Evolutionary conservation across 176 grass and related monocot genomes (phyloP), one percentile per base, ranked within the genome.

Genomic region (Themeda triandra): DNA sequence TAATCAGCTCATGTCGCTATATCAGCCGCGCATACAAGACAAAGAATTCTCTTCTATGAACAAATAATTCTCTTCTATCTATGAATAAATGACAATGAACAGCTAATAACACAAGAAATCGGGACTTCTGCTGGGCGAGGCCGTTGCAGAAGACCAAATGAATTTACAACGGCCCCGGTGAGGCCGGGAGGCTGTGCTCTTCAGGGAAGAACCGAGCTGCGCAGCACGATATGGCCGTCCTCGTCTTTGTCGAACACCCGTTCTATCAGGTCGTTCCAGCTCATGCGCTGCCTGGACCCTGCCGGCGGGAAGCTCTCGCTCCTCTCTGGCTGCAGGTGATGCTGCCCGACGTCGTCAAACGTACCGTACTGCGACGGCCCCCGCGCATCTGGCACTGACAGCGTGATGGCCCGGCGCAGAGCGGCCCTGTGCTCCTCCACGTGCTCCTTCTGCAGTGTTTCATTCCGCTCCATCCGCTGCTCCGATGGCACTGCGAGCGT

Each of bases 381-480:
- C 60, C 84, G 45, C 1, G 74, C 77, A 71, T 97, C 93, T 1
- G 91, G 93, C 36, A 98, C 91, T 2, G 93, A 90, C 71, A 94
- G 77, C 1, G 93, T 95, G 41, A 93, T 77, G 0, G 96, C 93
- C 69, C 93, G 87, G 51, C 74, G 85, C 5, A 95, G 49, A 27
- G 96, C 96, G 9, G 89, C 96, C 83, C 85, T 95, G 83, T 98
- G 92, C 89, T 95, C 91, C 82, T 98, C 89, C 6, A 75, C 68
- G 13, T 92, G 92, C 41, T 95, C 96, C 73, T 44, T 88, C 60
- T 78, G 87, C 32, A 98, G 82, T 3, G 80, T 93, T 85, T 95
- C 91, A 71, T 98, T 88, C 69, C 93, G 86, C 86, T 98, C 89
- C 96, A 98, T 98, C 75, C 42, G 86, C 77, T 98, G 96, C 77